Base-by-base conservation (phyloP, 2,329 filamentous ascomycete genomes). In the Neofusicoccum sp. region DNA sequence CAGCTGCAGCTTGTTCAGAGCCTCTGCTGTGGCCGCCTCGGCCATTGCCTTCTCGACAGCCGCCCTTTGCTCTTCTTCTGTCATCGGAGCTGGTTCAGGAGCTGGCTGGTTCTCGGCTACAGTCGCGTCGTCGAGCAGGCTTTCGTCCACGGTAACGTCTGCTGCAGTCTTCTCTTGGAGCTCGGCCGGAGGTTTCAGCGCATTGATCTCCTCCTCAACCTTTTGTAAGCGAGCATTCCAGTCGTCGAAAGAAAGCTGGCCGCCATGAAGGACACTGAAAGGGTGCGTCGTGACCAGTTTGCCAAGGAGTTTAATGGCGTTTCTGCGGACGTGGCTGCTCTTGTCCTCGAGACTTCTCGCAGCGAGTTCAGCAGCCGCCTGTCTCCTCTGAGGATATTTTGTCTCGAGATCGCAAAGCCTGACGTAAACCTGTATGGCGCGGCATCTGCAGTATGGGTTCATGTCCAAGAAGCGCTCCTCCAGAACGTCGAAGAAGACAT, bases 391-490 rank as follows among this genome's bases (percentile, higher is more conserved):
- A 38, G 93, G 91, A 69, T 96, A 97, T 72, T 98, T 98, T 65
- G 93, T 91, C 48, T 96, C 91, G n/a, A 98, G 82, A 61, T 97
- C 92, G 69, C 93, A 97, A 11, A 99, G 83, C 71, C 88, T 93
- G 76, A 90, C 85, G 70, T 95, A 97, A 3, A 98, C 95, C 71
- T 99, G 95, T 63, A 99, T 90, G 2, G 91, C 87, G 67, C 93
- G 85, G 75, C 90, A 96, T 69, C 95, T 86, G 72, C 92, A 97
- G 77, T 98, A 99, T 0, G 95, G 96, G 74, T 98, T 99, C 70
- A 96, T 86, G 69, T 99, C 95, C 53, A 98, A 82, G 75, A 99
- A 99, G 11, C 95, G 87, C 76, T 98, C 93, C 72, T 99, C 93
- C 2, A 99, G 80, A 0, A 98, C 93, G 69, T 98, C 93, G 69